A percentile compares a stretch with the other conserved stretches of the same genome.
phyloP scores from a whole-genome alignment of 2,329 filamentous ascomycete genomes.

The Colletotrichum sp. region DNA sequence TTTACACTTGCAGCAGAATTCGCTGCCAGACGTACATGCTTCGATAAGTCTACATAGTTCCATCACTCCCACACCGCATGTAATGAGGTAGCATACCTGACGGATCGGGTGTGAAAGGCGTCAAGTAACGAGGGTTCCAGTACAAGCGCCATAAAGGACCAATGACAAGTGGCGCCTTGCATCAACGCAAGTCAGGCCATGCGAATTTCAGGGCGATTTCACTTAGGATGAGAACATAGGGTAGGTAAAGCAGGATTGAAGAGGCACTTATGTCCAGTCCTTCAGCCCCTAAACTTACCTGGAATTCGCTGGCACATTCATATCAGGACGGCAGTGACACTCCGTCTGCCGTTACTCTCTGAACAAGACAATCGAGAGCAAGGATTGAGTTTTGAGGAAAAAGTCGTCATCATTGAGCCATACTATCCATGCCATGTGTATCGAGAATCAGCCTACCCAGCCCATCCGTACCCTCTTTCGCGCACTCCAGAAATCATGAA shows the following conservation, averaged over 20 bases:
- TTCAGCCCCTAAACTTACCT: not conserved
- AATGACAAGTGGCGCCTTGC: not conserved
- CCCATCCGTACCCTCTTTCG: not conserved
- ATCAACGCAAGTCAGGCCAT: not conserved
- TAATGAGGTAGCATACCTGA: not conserved
- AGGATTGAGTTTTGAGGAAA: not conserved
- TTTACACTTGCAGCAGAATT: not conserved
- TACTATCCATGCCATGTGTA: conserved; percentile 12
- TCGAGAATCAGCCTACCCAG: not conserved
- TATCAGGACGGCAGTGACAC: not conserved
- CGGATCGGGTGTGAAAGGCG: not conserved
- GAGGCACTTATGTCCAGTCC: not conserved
- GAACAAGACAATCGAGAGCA: not conserved
- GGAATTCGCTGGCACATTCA: not conserved
- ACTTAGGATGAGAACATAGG: not conserved
- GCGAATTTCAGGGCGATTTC: not conserved
- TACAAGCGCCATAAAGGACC: not conserved
- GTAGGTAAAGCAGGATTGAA: not conserved
- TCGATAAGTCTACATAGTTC: not conserved
- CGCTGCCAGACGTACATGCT: not conserved
- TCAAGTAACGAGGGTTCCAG: not conserved
- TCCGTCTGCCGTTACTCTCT: not conserved
- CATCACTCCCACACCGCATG: not conserved
- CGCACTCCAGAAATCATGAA: conserved; percentile 9
- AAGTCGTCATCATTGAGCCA: conserved; percentile 19